Percentiles rank a stretch among this genome's conserved stretches.
Evolutionary conservation across 2,329 filamentous ascomycete genomes (phyloP).

Genomic region (Pleoardoris graminearum): DNA sequence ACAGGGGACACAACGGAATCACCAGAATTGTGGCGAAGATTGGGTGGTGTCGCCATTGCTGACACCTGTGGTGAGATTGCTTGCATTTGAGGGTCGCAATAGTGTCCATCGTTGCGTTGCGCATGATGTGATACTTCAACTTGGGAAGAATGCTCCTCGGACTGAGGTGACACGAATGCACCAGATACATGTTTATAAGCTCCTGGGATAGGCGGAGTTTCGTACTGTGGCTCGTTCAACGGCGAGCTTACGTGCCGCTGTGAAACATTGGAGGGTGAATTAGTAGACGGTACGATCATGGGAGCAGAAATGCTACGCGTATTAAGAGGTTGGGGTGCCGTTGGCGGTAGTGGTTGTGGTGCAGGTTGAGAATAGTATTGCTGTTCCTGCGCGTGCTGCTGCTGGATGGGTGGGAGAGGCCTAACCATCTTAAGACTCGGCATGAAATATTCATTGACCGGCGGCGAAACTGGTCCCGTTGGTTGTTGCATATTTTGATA

Average conservation of each 20-base stretch:
- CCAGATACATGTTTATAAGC: slow-evolving; percentile 41
- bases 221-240: slow-evolving; percentile 35
- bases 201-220: slow-evolving; percentile 42
- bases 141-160: slow-evolving; percentile 18
- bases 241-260: slow-evolving; percentile 29
- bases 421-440: slow-evolving; percentile 20
- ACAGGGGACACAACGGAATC: slow-evolving; percentile 39
- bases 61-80: slow-evolving; percentile 40
- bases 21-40: slow-evolving; percentile 31
- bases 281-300: slow-evolving; percentile 12
- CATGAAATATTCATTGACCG: slow-evolving; percentile 31
- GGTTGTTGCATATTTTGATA: slow-evolving; percentile 13
- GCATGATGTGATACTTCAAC: slow-evolving; percentile 10
- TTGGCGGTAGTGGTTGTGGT: slow-evolving; percentile 11
- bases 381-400: slow-evolving; percentile 5
- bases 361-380: slow-evolving; percentile 14
- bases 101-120: slow-evolving; percentile 21
- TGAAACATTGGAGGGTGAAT: slow-evolving; percentile 14
- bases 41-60: slow-evolving; percentile 30
- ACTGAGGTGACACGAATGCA: slow-evolving; percentile 32
- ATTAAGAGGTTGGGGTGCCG: slow-evolving; percentile 14
- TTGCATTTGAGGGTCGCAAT: slow-evolving; percentile 37
- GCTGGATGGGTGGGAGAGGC: slow-evolving; percentile 1
- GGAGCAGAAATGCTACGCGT: slow-evolving; percentile 29
- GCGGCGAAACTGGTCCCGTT: slow-evolving; percentile 15